Conservation (phyloP, 345 rosid genomes). For the Chamaenerion angustifolium region DNA sequence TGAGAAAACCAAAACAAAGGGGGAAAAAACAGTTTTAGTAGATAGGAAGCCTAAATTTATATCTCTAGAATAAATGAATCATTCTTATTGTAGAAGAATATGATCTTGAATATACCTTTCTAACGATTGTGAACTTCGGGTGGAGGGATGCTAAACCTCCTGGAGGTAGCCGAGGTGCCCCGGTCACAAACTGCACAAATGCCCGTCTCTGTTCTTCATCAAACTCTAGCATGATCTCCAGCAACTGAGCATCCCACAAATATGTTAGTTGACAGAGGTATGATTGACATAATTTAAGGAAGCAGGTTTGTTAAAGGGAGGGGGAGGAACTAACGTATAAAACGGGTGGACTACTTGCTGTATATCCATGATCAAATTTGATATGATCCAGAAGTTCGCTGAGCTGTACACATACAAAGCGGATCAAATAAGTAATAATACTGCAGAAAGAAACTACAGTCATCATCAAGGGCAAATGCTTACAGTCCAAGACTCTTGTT, state of each 20-base stretch:
- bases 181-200: slow-evolving; percentile 88
- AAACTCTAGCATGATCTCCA: slow-evolving; percentile 68
- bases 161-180: slow-evolving; percentile 88
- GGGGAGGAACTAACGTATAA: slow-evolving; percentile 32
- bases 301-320: not conserved
- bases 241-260: slow-evolving; percentile 26
- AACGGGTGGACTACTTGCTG: slow-evolving; percentile 88
- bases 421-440: not conserved
- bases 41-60: not conserved
- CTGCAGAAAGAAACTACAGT: not conserved
- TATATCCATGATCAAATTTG: slow-evolving; percentile 96
- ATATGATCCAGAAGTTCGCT: slow-evolving; percentile 75
- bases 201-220: slow-evolving; percentile 47
- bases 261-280: too few relatives aligned
- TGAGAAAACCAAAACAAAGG: slow-evolving; percentile 13
- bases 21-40: not conserved
- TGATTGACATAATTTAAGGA: not conserved
- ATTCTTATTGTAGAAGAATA: not conserved
- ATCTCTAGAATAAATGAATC: too few relatives aligned
- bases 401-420: slow-evolving; percentile 25
- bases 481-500: slow-evolving; percentile 60
- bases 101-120: slow-evolving; percentile 71
- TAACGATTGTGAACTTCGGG: slow-evolving; percentile 85
- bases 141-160: slow-evolving; percentile 82
- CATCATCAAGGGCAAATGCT: slow-evolving; percentile 6